phyloP scores from a whole-genome alignment of 2,329 filamentous ascomycete species.

The Fusarium anthophilum region DNA sequence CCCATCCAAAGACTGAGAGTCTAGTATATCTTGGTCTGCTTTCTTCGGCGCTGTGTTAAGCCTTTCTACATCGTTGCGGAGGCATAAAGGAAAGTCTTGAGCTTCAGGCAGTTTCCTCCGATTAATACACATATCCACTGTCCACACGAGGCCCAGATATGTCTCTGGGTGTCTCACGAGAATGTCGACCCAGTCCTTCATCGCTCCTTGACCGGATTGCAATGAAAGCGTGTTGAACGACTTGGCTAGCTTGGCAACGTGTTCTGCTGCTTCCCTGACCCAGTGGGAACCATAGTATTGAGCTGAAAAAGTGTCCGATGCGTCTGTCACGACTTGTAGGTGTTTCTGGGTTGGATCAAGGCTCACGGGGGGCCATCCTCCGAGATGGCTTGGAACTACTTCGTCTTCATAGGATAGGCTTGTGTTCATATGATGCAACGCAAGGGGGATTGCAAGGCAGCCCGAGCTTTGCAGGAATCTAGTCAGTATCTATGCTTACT shows the following conservation, averaged over 20 bases:
- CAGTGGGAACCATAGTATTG: neutral
- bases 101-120: neutral
- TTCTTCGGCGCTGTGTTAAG: neutral
- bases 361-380: rapidly evolving
- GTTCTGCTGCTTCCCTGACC: neutral
- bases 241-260: neutral
- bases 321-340: neutral
- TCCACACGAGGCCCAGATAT: neutral
- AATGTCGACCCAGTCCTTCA: neutral
- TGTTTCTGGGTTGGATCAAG: rapidly evolving
- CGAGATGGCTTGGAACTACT: rapidly evolving
- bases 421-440: neutral
- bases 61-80: neutral
- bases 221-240: neutral
- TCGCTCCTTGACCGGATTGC: neutral
- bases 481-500: neutral
- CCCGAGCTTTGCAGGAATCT: rapidly evolving
- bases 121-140: neutral
- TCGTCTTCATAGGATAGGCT: neutral
- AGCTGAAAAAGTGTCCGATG: neutral
- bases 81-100: neutral
- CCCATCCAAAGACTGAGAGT: neutral
- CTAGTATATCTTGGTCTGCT: rapidly evolving
- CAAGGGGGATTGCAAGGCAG: neutral
- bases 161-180: neutral